phyloP scores from a whole-genome alignment of 2,329 filamentous ascomycete genomes.

The Pseudocercospora fuligena region DNA sequence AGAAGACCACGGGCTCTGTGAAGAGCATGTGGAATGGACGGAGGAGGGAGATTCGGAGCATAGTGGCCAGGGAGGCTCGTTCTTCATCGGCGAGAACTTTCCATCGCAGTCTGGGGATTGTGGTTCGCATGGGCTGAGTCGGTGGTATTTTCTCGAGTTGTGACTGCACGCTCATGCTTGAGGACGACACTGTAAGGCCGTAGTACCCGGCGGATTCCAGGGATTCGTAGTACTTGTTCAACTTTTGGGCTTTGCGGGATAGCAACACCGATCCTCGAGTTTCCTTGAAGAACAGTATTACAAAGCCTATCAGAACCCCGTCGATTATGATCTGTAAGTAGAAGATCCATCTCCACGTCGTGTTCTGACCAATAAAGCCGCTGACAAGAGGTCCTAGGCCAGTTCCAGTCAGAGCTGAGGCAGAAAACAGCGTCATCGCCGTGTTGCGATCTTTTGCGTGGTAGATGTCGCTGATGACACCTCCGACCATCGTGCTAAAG shows the following conservation, averaged over 20 bases:
- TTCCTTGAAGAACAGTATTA: slow-evolving; percentile 76
- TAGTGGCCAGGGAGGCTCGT: slow-evolving; percentile 67
- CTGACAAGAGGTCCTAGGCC: slow-evolving; percentile 76
- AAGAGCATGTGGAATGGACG: slow-evolving; percentile 78
- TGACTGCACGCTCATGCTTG: slow-evolving; percentile 33
- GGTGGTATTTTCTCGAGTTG: slow-evolving; percentile 26
- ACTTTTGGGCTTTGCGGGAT: slow-evolving; percentile 69
- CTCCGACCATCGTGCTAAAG: slow-evolving; percentile 91
- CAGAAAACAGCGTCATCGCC: slow-evolving; percentile 89
- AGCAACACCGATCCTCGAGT: slow-evolving; percentile 81
- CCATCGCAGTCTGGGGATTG: slow-evolving; percentile 65
- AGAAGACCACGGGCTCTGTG: slow-evolving; percentile 80
- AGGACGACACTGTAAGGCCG: slow-evolving; percentile 55
- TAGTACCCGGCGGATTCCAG: slow-evolving; percentile 69
- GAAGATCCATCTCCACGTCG: slow-evolving; percentile 84
- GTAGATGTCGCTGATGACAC: slow-evolving; percentile 86
- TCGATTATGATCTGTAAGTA: slow-evolving; percentile 80
- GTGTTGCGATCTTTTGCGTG: slow-evolving; percentile 78
- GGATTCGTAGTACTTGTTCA: slow-evolving; percentile 81
- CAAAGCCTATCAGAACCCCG: slow-evolving; percentile 64
- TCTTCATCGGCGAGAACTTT: slow-evolving; percentile 79
- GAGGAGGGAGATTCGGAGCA: slow-evolving; percentile 75
- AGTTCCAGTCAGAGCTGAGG: slow-evolving; percentile 75
- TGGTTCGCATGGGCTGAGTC: slow-evolving; percentile 28
- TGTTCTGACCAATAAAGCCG: slow-evolving; percentile 69